These are phyloP conservation scores for Drosera spatulata DNA, from an alignment of 179 eudicot genomes.

Conservation along the genomic window DNA sequence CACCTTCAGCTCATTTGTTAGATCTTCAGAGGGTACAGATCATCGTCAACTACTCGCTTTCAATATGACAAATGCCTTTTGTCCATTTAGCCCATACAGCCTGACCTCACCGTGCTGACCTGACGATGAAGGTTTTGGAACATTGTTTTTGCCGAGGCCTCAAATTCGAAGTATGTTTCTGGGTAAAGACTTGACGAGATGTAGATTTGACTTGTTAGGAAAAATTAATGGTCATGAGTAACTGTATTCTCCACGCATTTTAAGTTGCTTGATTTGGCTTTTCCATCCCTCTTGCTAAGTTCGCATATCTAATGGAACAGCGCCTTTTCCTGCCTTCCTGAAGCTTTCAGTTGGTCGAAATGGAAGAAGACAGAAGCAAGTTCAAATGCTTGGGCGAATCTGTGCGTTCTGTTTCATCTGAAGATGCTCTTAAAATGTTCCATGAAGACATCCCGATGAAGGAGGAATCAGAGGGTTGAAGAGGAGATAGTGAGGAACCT, in stretches of 20 bases:
- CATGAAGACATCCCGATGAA: slow-evolving; percentile 23
- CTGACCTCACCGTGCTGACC: no score
- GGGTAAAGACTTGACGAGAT: not conserved
- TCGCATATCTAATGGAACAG: slow-evolving; percentile 18
- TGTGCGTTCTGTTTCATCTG: slow-evolving; percentile 35
- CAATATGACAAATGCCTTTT: no score
- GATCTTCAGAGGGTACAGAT: no score
- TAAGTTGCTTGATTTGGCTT: not conserved
- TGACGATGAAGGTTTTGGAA: no score
- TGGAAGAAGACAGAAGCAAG: slow-evolving; percentile 34
- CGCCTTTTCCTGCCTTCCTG: slow-evolving; percentile 53
- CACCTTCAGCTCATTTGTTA: no score
- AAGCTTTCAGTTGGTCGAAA: slow-evolving; percentile 38
- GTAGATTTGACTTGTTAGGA: not conserved
- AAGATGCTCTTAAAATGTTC: slow-evolving; percentile 57
- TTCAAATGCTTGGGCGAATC: slow-evolving; percentile 38
- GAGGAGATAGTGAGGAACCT: slow-evolving; percentile 8
- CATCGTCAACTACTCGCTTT: no score
- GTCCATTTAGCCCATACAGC: no score
- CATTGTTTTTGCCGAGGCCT: no score
- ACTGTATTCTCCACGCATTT: not conserved
- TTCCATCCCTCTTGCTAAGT: not conserved
- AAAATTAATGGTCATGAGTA: not conserved
- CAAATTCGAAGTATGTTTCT: no score
- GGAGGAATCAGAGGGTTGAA: slow-evolving; percentile 8